These are phyloP conservation scores for Neolentinus lepideus DNA, from an alignment of 1,284 basidiomycete genomes.

Conservation along the genomic window DNA sequence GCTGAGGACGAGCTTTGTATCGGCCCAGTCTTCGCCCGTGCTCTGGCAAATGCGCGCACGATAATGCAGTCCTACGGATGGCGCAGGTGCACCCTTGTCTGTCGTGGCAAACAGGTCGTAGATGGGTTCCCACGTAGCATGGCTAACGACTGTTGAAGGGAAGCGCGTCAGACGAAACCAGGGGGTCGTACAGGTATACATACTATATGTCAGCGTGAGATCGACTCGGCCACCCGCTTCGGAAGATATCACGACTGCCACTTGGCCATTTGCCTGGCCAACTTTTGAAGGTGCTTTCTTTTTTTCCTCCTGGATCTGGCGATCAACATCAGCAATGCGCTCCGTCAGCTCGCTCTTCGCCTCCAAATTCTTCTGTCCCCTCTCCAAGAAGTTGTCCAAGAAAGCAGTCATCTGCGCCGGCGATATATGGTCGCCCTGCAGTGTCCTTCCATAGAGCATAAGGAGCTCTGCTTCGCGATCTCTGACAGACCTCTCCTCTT, in stretches of 20 bases:
- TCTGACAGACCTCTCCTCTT: slow-evolving; percentile 28
- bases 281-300: slow-evolving; percentile 25
- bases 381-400: slow-evolving; percentile 33
- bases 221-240: slow-evolving; percentile 27
- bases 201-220: slow-evolving; percentile 50
- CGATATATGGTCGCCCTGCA: slow-evolving; percentile 35
- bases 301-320: slow-evolving; percentile 29
- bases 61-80: slow-evolving; percentile 43
- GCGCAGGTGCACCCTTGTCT: slow-evolving; percentile 31
- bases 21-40: slow-evolving; percentile 57
- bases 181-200: slow-evolving; percentile 10
- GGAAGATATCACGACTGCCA: slow-evolving; percentile 30
- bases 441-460: slow-evolving; percentile 32
- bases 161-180: background rate
- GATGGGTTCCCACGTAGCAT: slow-evolving; percentile 42
- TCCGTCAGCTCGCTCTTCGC: slow-evolving; percentile 30
- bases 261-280: slow-evolving; percentile 27
- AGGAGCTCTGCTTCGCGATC: slow-evolving; percentile 34
- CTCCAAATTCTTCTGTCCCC: slow-evolving; percentile 27
- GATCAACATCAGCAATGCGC: slow-evolving; percentile 31
- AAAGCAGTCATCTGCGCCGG: slow-evolving; percentile 31
- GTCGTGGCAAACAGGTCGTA: slow-evolving; percentile 53
- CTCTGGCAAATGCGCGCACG: slow-evolving; percentile 44
- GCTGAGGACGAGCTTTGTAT: slow-evolving; percentile 43
- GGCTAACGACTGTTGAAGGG: slow-evolving; percentile 34